phyloP scores from a whole-genome alignment of 1,284 basidiomycete genomes.

The Cryptococcus sp. region DNA sequence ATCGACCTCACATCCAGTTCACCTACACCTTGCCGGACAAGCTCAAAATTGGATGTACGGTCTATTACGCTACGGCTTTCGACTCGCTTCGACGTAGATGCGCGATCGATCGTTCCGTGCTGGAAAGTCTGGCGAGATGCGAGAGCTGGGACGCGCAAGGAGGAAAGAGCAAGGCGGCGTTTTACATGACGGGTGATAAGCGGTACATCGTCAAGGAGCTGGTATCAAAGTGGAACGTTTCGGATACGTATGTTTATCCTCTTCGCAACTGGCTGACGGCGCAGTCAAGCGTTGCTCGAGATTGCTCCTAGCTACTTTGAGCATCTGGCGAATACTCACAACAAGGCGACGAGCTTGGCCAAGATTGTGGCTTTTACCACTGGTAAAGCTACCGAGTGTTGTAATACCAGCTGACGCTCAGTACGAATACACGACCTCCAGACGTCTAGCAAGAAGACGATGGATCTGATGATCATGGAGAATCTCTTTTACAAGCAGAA shows the following conservation, averaged over 20 bases:
- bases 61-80: conserved; percentile 72
- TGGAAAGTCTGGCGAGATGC: conserved; percentile 59
- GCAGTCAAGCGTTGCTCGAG: conserved; percentile 67
- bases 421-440: conserved; percentile 69
- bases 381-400: conserved; percentile 11
- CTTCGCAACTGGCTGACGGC: neutral
- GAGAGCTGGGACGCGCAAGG: conserved; percentile 62
- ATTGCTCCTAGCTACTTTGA: conserved; percentile 68
- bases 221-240: conserved; percentile 75
- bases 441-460: conserved; percentile 57
- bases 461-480: conserved; percentile 73
- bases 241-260: conserved; percentile 59
- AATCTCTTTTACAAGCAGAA: conserved; percentile 67
- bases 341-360: conserved; percentile 60
- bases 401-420: conserved; percentile 8
- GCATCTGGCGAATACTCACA: conserved; percentile 64
- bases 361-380: conserved; percentile 75
- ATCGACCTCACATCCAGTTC: conserved; percentile 70
- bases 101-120: conserved; percentile 59
- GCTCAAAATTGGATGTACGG: conserved; percentile 67
- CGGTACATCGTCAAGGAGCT: conserved; percentile 73
- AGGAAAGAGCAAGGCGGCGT: conserved; percentile 55
- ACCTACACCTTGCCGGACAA: conserved; percentile 67
- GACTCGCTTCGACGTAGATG: conserved; percentile 60
- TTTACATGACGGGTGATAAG: conserved; percentile 70